Evolutionary conservation across 208 protist genomes (phyloP), one percentile per base, ranked within the genome.

Genomic region (Trypanosoma conorhini): DNA sequence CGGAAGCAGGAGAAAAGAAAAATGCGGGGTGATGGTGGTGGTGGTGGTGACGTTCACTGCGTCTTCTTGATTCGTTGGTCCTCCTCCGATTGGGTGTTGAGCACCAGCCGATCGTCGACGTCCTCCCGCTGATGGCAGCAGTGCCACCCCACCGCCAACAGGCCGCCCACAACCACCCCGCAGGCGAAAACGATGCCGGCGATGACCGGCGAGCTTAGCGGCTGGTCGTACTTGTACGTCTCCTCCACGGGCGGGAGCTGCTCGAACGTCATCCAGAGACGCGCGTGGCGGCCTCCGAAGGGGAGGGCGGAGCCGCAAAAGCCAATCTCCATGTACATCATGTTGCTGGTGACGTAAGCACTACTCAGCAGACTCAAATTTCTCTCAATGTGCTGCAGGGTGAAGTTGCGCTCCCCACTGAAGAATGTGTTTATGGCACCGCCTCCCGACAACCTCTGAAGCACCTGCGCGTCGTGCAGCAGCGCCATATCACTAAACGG

Each of bases 321-420:
- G 0, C 85, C 85, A 19, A 72, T 65, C 55, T 91, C 85, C 59
- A 87, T 71, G 74, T 88, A 91, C 66, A 91, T 71, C 31, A 76
- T 79, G 22, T 73, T 67, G 46, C 75, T 80, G 22, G 83, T 76
- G 22, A 91, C 46, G 35, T 77, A 80, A 0, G 65, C 67, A 42
- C 83, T 75, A 1, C 60, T 52, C 13, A 90, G 44, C 4, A 13
- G 52, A 28, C 66, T 56, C 24, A 90, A 62, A 38, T 86, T 61
- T 28, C 74, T 38, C 35, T 48, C 55, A 19, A 85, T 44, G 0
- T 40, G 73, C 60, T 85, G 73, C 4, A 63, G 44, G 5, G 77
- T 62, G 31, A 52, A 59, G 35, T 77, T 81, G 38, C 70, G 56
- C 10, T 58, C 28, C 28, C 69, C 70, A 30, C 79, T 79, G 55